Base-by-base conservation (phyloP, 2,329 filamentous ascomycete species). In the Colletotrichum sublineola region DNA sequence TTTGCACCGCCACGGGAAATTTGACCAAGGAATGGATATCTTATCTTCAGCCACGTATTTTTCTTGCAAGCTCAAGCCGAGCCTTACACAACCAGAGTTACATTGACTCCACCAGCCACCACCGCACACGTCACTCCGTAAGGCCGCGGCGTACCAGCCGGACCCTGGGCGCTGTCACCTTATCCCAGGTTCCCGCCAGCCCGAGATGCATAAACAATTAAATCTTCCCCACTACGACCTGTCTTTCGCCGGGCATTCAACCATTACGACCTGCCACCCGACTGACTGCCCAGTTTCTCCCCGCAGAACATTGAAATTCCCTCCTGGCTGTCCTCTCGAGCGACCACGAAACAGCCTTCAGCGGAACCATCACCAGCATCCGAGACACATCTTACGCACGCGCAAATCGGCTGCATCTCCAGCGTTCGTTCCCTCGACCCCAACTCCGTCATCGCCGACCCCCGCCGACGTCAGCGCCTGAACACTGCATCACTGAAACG, bases 91-190 rank as follows among this genome's bases (percentile, higher is more conserved):
- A 60, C 56, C 61, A 65, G 29, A 56, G 61, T 71, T 61, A 24
- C 67, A 71, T 65, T 56, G 50, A 58, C 69, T 40, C 72, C 63
- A 66, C 65, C 74, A 74, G 74, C 74, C 74, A 75, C 74, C 72
- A 66, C 53, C 68, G 48, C 72, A 63, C 68, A 75, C 74, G 72
- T 75, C 74, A 75, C 74, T 74, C 71, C 58, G 40, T 63, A 63
- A 67, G 62, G 55, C 60, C 66, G 60, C 40, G 50, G 66, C 66
- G 60, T 46, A 48, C 66, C 67, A 55, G 60, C 55, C 55, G 66
- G 66, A 64, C 67, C 66, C 69, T 60, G 48, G 69, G 60, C 67
- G 65, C 60, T 69, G 66, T 72, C 60, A 70, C 66, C 61, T 72
- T 68, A 56, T 42, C 55, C 63, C 72, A 74, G 65, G 70, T 73